Evolutionary conservation across 1,284 basidiomycete species (phyloP).

Genomic region (Cutaneotrichosporon cyanovorans): DNA sequence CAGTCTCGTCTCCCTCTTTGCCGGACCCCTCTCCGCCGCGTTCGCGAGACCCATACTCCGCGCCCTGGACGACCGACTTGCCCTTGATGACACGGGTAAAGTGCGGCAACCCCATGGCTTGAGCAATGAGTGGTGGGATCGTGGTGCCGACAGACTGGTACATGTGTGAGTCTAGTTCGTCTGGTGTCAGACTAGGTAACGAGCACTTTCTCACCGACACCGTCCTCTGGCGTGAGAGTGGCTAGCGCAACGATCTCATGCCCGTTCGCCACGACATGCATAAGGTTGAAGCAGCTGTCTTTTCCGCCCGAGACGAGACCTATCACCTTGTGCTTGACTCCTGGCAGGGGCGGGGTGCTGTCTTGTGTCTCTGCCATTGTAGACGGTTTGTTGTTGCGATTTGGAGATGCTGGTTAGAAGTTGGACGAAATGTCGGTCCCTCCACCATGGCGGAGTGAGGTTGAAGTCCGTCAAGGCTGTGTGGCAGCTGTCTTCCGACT

Average conservation of each 20-base stretch:
- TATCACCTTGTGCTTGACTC: conserved; percentile 61
- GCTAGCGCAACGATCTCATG: conserved; percentile 86
- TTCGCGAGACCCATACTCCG: conserved; percentile 66
- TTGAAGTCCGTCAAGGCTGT: no score
- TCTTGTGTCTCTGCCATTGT: no score
- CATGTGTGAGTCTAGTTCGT: conserved; percentile 97
- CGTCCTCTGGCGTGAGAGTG: conserved; percentile 71
- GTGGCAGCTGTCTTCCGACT: no score
- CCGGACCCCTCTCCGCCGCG: conserved; percentile 48
- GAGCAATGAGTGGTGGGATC: conserved; percentile 77
- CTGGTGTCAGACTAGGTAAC: conserved; percentile 47
- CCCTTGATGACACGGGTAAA: conserved; percentile 76
- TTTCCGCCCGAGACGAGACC: conserved; percentile 95
- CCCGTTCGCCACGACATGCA: conserved; percentile 79
- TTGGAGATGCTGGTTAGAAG: no score
- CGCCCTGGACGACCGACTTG: conserved; percentile 67
- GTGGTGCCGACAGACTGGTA: conserved; percentile 98
- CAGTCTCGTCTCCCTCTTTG: conserved; percentile 81
- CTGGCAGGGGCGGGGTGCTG: conserved; percentile 14
- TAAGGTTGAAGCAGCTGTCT: conserved; percentile 92
- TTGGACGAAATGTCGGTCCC: no score
- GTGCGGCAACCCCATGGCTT: conserved; percentile 77
- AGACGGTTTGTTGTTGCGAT: no score
- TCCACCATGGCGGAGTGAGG: no score
- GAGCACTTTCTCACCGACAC: conserved; percentile 61